Conservation (phyloP, 164 flowering plant species). For the Echeveria elegans region DNA sequence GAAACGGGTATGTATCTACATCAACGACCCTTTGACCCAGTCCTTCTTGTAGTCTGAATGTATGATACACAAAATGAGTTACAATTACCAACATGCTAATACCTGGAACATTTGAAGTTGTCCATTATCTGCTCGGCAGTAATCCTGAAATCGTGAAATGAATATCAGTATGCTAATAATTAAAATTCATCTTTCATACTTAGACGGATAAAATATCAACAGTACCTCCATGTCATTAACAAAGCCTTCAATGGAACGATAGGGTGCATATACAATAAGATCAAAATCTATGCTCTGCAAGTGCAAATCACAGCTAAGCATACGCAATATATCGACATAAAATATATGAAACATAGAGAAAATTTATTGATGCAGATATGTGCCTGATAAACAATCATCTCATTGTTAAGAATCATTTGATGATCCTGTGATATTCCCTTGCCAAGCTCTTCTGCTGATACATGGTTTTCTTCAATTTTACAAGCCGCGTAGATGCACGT, state of each 20-base stretch:
- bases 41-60: not conserved
- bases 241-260: conserved; percentile 91
- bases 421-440: conserved; percentile 96
- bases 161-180: not conserved
- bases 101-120: conserved; percentile 45
- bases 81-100: conserved; percentile 5
- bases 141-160: conserved; percentile 29
- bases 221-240: conserved; percentile 72
- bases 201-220: not conserved
- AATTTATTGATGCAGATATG: conserved; percentile 17
- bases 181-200: not conserved
- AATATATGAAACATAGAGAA: not conserved
- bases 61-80: not conserved
- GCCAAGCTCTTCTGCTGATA: conserved; percentile 99
- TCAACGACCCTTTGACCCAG: not conserved
- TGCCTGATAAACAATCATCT: conserved; percentile 98
- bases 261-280: conserved; percentile 96
- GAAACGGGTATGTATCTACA: not conserved
- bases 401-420: conserved; percentile 92
- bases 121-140: conserved; percentile 29
- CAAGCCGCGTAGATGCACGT: conserved; percentile 96
- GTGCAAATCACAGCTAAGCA: conserved; percentile 24
- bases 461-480: conserved; percentile 98
- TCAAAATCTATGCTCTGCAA: conserved; percentile 91
- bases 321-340: not conserved